phyloP scores from a whole-genome alignment of 352 stramenopile genomes.

The Globisporangium polare region DNA sequence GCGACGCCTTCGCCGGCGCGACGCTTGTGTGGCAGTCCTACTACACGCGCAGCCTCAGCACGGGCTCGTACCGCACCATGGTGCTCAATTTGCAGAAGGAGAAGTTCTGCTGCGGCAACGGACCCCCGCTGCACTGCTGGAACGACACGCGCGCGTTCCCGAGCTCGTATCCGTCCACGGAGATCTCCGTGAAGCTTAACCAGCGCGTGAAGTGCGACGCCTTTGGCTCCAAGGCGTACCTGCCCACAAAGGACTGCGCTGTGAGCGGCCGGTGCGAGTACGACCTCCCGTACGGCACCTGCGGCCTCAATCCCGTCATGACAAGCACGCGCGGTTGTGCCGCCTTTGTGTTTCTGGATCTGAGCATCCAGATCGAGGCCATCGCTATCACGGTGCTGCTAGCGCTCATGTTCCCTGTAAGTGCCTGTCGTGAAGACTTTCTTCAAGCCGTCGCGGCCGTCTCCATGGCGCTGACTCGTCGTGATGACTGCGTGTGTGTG shows the following conservation, averaged over 20 bases:
- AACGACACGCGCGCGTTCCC: conserved; percentile 48
- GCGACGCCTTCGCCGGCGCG: conserved; percentile 55
- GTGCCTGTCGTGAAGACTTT: too few species aligned
- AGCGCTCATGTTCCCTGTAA: conserved; percentile 46
- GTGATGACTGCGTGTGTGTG: not conserved
- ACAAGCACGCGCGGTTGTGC: conserved; percentile 46
- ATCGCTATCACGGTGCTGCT: conserved; percentile 36
- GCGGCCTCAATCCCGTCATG: conserved; percentile 51
- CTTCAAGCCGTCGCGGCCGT: too few species aligned
- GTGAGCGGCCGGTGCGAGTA: conserved; percentile 40
- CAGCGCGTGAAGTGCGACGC: conserved; percentile 31
- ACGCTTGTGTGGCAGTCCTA: conserved; percentile 76
- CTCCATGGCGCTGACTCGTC: not conserved
- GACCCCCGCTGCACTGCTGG: conserved; percentile 43
- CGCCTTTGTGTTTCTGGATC: conserved; percentile 35
- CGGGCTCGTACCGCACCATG: conserved; percentile 43
- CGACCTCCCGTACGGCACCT: conserved; percentile 59
- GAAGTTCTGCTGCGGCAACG: conserved; percentile 71
- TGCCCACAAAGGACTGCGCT: conserved; percentile 44
- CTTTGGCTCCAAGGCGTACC: conserved; percentile 26
- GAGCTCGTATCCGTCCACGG: conserved; percentile 30
- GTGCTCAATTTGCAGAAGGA: conserved; percentile 58
- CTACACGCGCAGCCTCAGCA: conserved; percentile 43
- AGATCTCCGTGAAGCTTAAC: conserved; percentile 18
- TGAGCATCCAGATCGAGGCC: conserved; percentile 38